phyloP scores from a whole-genome alignment of 208 protist genomes.

The Trypanosoma platydactyli region DNA sequence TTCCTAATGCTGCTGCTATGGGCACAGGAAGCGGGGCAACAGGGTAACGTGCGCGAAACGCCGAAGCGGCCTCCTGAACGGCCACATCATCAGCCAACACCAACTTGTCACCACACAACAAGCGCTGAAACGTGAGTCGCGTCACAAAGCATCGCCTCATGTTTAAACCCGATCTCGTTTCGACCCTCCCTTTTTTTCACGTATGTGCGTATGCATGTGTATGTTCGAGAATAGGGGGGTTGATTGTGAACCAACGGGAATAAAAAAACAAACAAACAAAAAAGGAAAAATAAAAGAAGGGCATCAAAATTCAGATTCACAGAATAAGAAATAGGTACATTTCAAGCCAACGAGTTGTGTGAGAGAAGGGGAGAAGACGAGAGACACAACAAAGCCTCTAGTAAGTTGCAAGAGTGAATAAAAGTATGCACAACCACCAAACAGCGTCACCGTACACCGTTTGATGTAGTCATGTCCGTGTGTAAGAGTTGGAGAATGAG shows the following conservation, averaged over 20 bases:
- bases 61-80: slow-evolving; percentile 9
- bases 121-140: slow-evolving; percentile 58
- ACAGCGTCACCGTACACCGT: too few species aligned
- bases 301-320: background rate
- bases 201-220: background rate
- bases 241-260: too few species aligned
- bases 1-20: slow-evolving; percentile 42
- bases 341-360: too few species aligned
- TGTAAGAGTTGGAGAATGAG: too few species aligned
- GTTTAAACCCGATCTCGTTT: background rate
- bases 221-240: background rate
- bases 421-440: too few species aligned
- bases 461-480: too few species aligned
- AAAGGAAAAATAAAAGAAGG: slow-evolving; percentile 17
- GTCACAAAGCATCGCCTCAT: slow-evolving; percentile 26
- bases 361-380: background rate
- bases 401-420: too few species aligned
- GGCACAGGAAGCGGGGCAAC: slow-evolving; percentile 50
- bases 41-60: slow-evolving; percentile 32
- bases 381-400: slow-evolving; percentile 1
- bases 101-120: slow-evolving; percentile 46
- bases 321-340: too few species aligned
- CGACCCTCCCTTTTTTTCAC: background rate
- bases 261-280: background rate
- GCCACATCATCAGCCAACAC: slow-evolving; percentile 10